Evolutionary conservation across 2,329 filamentous ascomycete genomes (phyloP), one percentile per base, ranked within the genome.

Genomic region (Macrophomina tecta): DNA sequence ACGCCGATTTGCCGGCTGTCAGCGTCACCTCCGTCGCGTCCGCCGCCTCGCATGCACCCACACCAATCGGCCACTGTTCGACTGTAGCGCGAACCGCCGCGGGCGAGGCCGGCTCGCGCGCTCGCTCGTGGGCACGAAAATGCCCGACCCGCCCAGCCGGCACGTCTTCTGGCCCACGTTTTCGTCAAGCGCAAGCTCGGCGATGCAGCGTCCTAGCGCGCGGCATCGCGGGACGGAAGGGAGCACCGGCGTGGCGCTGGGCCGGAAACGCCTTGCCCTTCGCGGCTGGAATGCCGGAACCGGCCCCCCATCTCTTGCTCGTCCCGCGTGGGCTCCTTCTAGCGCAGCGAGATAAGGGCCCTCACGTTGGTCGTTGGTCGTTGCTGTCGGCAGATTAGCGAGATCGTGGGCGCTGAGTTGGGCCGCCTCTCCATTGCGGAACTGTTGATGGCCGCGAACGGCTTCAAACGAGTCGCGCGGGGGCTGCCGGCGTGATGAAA

Each of bases 291-390:
- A 48, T 36, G 56, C 56, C 28, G 56, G 28, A 32, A 46, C 36
- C 56, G 56, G 56, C 40, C 30, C 3, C 3, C 53, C n/a, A 23
- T 23, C 5, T 9, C 30, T 34, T n/a, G 16, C 42, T 34, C 42
- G 4, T 9, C 23, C 46, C 23, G 23, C 23, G 23, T 18, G 46
- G 46, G 12, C 48, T 18, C 42, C 7, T 46, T 14, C 5, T 5
- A 16, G 36, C 9, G 11, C 9, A 6, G 36, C 36, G 11, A 34
- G 30, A 38, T 42, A 7, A 14, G 32, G 28, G n/a, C 23, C 18
- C 14, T 23, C 40, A 48, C 56, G 56, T 48, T 61, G 40, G 8
- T 34, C 42, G 56, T 58, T 61, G 11, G 49, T 30, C 28, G n/a
- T 53, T 12, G 28, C 14, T 34, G 28, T n/a, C 49, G 49, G 49